Evolutionary conservation across 768 basidiomycete genomes (phyloP), one percentile per base, ranked within the genome.

Genomic region (Boletales sp.): DNA sequence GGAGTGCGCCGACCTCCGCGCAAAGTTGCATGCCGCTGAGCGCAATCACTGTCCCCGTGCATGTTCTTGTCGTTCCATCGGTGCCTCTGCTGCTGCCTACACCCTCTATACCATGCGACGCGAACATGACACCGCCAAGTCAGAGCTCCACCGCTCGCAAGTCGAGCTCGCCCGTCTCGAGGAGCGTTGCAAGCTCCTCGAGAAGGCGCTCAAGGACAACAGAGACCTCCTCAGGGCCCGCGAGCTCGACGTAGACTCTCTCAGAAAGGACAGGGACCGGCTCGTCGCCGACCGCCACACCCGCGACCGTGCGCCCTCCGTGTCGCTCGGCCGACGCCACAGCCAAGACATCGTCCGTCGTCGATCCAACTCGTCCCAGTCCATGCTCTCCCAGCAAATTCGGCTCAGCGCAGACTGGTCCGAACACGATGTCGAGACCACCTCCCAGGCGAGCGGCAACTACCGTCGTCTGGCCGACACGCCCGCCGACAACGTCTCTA

Each of bases 151-250:
- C 44, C 77, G 76, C 51, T 74, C 80, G 12, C 76, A 77, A 54
- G 67, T 72, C 48, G 81, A 86, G 44, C 71, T 80, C 18, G 66
- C 75, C 28, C 79, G 76, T 41, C 69, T 84, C 32, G 77, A 84
- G 47, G 87, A 87, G 54, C 76, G 80, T 14, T 84, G 79, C 67
- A 78, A 73, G 64, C 65, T 74, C 61, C 72, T 88, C 43, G 86
- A 89, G 58, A 77, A 72, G 57, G 74, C 81, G 15, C 69, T 89
- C 50, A 79, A 74, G 58, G 86, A 87, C 57, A 80, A 83, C 42
- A 74, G 79, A 44, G 84, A 87, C 12, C 55, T 80, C 42, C 64
- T 88, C 56, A 76, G 74, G 50, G 54, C 72, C 2, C 77, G 80
- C 53, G 87, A 88, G 53, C 58, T 69, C 41, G 86, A 88, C 69